These are phyloP conservation scores for Fusarium phyllophilum DNA, from an alignment of 2,329 filamentous ascomycete genomes.

Conservation along the genomic window DNA sequence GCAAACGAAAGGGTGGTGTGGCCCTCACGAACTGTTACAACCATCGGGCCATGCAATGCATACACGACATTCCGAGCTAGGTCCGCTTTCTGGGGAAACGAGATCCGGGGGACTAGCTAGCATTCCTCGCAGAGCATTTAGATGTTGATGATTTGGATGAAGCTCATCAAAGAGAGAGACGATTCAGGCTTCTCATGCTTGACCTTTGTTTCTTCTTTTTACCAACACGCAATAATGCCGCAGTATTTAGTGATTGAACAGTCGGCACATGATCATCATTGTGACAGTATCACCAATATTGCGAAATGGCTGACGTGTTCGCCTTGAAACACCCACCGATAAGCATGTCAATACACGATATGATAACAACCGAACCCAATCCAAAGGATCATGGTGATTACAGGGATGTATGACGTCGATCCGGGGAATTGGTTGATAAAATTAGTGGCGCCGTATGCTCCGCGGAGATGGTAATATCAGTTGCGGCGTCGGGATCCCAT, in stretches of 20 bases:
- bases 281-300: background rate
- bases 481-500: slow-evolving; percentile 22
- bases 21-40: slow-evolving; percentile 19
- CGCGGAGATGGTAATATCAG: slow-evolving; percentile 34
- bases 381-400: slow-evolving; percentile 1
- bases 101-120: slow-evolving; percentile 32
- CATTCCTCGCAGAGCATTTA: slow-evolving; percentile 25
- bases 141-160: slow-evolving; percentile 9
- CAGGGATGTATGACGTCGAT: slow-evolving; percentile 36
- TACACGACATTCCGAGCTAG: slow-evolving; percentile 19
- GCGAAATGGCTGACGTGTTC: slow-evolving; percentile 13
- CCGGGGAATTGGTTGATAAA: slow-evolving; percentile 21
- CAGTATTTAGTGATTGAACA: background rate
- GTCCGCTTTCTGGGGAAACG: slow-evolving; percentile 33
- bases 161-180: slow-evolving; percentile 4
- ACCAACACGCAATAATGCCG: background rate
- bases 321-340: background rate
- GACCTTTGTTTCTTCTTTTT: background rate
- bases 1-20: slow-evolving; percentile 28
- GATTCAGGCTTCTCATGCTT: background rate
- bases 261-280: background rate
- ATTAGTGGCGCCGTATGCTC: slow-evolving; percentile 23
- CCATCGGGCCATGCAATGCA: background rate
- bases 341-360: slow-evolving; percentile 2
- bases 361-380: slow-evolving; percentile 5